Percentiles rank a stretch among this genome's conserved stretches.
phyloP scores from a whole-genome alignment of 805 yeast genomes.

The Maudiozyma saulgeensis region DNA sequence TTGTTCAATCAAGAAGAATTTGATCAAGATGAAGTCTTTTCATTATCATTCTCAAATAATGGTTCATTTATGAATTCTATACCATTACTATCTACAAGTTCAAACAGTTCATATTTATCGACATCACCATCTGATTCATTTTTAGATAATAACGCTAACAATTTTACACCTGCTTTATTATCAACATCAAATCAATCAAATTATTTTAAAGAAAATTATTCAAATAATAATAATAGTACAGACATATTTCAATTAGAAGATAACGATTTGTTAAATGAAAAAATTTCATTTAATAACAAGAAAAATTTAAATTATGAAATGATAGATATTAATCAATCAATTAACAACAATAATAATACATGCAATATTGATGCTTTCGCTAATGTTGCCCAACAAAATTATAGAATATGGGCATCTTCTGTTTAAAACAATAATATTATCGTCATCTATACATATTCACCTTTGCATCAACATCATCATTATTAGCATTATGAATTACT shows the following conservation, averaged over 20 bases:
- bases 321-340: background rate
- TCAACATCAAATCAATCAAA: background rate
- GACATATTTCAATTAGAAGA: background rate
- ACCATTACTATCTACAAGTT: slow-evolving; percentile 5
- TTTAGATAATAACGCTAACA: background rate
- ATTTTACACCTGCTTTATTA: background rate
- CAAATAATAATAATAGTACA: background rate
- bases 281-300: background rate
- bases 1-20: background rate
- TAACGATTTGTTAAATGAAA: background rate
- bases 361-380: slow-evolving; percentile 9
- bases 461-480: background rate
- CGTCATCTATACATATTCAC: background rate
- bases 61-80: background rate
- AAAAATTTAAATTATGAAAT: background rate
- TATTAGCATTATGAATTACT: background rate
- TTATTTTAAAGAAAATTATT: background rate
- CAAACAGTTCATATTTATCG: background rate
- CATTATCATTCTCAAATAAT: slow-evolving; percentile 6
- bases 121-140: slow-evolving; percentile 1
- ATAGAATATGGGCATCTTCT: slow-evolving; percentile 21
- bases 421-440: slow-evolving; percentile 2
- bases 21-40: slow-evolving; percentile 6
- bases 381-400: slow-evolving; percentile 23
- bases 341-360: background rate